Evolutionary conservation across 1,139 yeast genomes (phyloP).

Genomic region (Blastobotrys petasosporus): DNA sequence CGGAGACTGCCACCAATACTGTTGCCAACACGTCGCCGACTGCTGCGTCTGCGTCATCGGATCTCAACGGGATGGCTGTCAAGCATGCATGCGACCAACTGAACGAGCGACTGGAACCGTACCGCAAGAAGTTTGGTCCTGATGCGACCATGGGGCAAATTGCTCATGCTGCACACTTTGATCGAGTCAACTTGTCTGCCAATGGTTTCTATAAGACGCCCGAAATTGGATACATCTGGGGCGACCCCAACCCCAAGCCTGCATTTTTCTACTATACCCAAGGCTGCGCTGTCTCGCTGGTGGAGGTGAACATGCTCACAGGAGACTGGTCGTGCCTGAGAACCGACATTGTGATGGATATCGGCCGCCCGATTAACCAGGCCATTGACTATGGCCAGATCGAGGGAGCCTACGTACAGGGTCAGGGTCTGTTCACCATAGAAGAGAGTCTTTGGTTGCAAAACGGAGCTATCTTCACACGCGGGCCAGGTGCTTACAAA

Average conservation of each 20-base stretch:
- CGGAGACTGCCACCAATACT: constrained; percentile 42
- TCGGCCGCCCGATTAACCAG: constrained; percentile 42
- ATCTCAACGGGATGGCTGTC: constrained; percentile 43
- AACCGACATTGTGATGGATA: constrained; percentile 42
- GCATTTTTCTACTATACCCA: constrained; percentile 43
- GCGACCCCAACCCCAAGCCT: constrained; percentile 39
- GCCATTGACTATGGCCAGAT: constrained; percentile 46
- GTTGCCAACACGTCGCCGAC: constrained; percentile 45
- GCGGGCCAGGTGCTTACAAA: constrained; percentile 46
- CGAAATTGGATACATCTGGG: constrained; percentile 40
- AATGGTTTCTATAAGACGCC: constrained; percentile 47
- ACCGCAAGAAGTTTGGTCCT: constrained; percentile 34
- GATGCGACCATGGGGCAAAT: constrained; percentile 37
- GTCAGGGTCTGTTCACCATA: constrained; percentile 44
- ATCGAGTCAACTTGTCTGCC: constrained; percentile 42
- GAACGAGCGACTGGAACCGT: constrained; percentile 38
- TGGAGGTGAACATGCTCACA: constrained; percentile 42
- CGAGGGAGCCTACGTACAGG: constrained; percentile 45
- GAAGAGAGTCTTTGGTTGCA: constrained; percentile 43
- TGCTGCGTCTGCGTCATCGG: constrained; percentile 44
- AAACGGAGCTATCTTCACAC: constrained; percentile 39
- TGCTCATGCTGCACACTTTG: constrained; percentile 39
- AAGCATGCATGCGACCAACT: constrained; percentile 42
- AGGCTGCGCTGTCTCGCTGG: constrained; percentile 39
- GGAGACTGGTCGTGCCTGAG: constrained; percentile 42